Evolutionary conservation across 225 moss, liverwort and hornwort genomes (phyloP), one percentile per base, ranked within the genome.

Genomic region (Climacium dendroides): DNA sequence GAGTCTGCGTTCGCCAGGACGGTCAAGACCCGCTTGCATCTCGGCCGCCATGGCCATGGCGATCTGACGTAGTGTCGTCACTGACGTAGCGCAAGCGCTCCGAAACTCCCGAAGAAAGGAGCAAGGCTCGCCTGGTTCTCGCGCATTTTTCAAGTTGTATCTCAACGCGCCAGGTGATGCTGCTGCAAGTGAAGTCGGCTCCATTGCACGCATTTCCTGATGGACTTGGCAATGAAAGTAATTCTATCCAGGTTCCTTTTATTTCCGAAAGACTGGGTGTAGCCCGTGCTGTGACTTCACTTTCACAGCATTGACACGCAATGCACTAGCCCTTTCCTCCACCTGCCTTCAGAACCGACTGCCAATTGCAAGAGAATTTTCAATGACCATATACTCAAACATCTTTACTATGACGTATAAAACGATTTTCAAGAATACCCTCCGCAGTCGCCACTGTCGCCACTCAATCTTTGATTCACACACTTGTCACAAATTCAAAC

Each of bases 11-110:
- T 86, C 84, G 57, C 90, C 87, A 73, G 90, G 90, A 50, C 48
- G 53, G 12, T 89, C 89, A 45, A 89, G 89, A n/a, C 89, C 89
- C 61, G 86, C 83, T 89, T 89, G 89, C 89, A 89, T 89, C 83
- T 89, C 89, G 41, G 78, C 78, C 54, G 89, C 83, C 89, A 89
- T 89, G 54, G 54, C 89, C 53, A 83, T 82, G 52, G 89, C 89
- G 78, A 86, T 83, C 67, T 83, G 77, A 43, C 89, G 86, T 16
- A 89, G n/a, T 26, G 54, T 76, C 86, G 70, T 54, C 78, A 83
- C 86, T 35, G 89, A 83, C 41, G 89, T 83, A 61, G 77, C 82
- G 63, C 83, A 86, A 43, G 86, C 83, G 35, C 63, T 63, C 30
- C 89, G 83, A 83, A 89, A 89, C 61, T 83, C 83, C 72, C 72